Conservation (phyloP, 2,329 filamentous ascomycete genomes). For the Xylariaceae sp. region DNA sequence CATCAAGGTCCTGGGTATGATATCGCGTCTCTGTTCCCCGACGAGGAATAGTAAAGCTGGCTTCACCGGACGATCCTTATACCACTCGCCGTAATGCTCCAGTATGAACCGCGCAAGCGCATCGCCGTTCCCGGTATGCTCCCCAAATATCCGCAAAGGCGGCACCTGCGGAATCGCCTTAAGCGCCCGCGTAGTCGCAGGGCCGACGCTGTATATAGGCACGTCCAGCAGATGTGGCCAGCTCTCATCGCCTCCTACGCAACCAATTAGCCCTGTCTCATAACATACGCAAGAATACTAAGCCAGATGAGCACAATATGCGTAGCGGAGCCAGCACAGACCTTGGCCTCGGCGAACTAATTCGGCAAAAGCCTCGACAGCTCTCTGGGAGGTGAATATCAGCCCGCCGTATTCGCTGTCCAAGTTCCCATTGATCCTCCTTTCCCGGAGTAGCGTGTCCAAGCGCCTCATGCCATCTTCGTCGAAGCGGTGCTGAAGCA, state of each 20-base stretch:
- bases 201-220: conserved; percentile 72
- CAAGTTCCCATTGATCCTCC: conserved; percentile 38
- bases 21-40: conserved; percentile 82
- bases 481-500: conserved; percentile 67
- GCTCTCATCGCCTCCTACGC: conserved; percentile 21
- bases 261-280: conserved; percentile 26
- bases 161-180: conserved; percentile 49
- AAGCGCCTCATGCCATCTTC: conserved; percentile 55
- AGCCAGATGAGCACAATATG: too few relatives aligned
- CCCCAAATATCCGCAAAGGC: conserved; percentile 64
- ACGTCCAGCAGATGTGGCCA: conserved; percentile 56
- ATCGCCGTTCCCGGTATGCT: conserved; percentile 81
- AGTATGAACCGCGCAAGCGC: conserved; percentile 74
- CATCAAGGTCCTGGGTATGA: conserved; percentile 80
- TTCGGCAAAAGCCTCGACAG: conserved; percentile 71
- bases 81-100: conserved; percentile 63
- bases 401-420: conserved; percentile 63
- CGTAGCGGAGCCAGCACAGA: conserved; percentile 10
- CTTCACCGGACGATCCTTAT: conserved; percentile 41
- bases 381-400: conserved; percentile 79
- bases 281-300: conserved; percentile 14
- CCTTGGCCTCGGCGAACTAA: conserved; percentile 54
- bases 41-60: conserved; percentile 79
- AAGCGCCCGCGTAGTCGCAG: conserved; percentile 74
- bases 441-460: conserved; percentile 44